phyloP scores from a whole-genome alignment of 1,139 yeast species.

The Blastobotrys serpentis region DNA sequence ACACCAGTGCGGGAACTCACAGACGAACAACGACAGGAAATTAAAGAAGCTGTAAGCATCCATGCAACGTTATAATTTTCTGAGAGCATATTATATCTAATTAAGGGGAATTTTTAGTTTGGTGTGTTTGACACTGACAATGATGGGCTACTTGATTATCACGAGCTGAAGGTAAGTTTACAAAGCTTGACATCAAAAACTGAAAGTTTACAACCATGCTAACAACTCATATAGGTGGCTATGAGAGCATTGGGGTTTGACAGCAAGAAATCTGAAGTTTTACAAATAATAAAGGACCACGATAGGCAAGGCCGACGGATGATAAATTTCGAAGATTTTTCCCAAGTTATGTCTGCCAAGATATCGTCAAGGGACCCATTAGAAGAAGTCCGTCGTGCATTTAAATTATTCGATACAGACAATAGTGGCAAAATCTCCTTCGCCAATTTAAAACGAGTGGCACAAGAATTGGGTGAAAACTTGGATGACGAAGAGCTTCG shows the following conservation, averaged over 20 bases:
- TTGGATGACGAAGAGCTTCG: conserved; percentile 87
- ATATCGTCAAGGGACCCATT: conserved; percentile 85
- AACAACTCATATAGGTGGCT: conserved; percentile 51
- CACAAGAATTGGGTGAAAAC: conserved; percentile 90
- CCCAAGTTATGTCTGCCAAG: conserved; percentile 70
- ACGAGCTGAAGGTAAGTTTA: conserved; percentile 63
- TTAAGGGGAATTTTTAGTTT: conserved; percentile 49
- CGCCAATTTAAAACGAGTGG: conserved; percentile 81
- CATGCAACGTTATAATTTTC: not conserved
- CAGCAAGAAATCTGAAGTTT: conserved; percentile 71
- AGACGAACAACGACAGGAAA: conserved; percentile 90
- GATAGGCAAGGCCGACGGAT: conserved; percentile 73
- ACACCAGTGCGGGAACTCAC: conserved; percentile 51
- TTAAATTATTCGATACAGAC: conserved; percentile 86
- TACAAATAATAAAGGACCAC: conserved; percentile 76
- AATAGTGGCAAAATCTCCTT: conserved; percentile 78
- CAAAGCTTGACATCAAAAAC: too few relatives aligned
- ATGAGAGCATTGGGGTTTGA: conserved; percentile 94
- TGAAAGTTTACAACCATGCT: not conserved
- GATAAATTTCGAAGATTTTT: conserved; percentile 80
- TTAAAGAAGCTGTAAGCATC: conserved; percentile 69
- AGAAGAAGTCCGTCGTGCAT: conserved; percentile 90
- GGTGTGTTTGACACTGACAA: conserved; percentile 87
- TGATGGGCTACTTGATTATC: conserved; percentile 88
- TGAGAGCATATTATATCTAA: not conserved